These are phyloP conservation scores for Phialophora tarda DNA, from an alignment of 2,329 filamentous ascomycete species.

Conservation along the genomic window DNA sequence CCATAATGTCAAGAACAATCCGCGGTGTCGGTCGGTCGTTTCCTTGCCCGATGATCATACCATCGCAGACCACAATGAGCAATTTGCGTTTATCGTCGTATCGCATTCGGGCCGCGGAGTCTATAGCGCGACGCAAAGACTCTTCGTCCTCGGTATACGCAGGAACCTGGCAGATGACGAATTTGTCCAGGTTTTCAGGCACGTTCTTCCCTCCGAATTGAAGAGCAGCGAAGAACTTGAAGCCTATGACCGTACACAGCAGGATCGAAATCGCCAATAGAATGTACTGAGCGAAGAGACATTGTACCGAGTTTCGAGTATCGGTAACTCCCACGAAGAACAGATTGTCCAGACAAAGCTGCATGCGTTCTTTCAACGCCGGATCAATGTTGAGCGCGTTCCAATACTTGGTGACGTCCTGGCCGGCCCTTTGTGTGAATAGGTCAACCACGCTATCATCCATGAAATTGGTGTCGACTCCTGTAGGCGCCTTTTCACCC, in stretches of 20 bases:
- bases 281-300: constrained; percentile 87
- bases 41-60: constrained; percentile 99
- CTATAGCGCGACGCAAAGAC: constrained; percentile 92
- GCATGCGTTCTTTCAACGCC: constrained; percentile 69
- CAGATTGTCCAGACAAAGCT: constrained; percentile 85
- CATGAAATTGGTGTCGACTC: constrained; percentile 78
- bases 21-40: constrained; percentile 95
- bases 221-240: constrained; percentile 96
- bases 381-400: constrained; percentile 67
- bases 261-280: constrained; percentile 82
- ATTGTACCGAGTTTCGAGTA: constrained; percentile 82
- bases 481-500: constrained; percentile 56
- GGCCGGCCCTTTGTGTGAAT: constrained; percentile 76
- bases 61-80: constrained; percentile 88
- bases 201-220: constrained; percentile 91
- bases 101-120: constrained; percentile 91
- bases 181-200: constrained; percentile 97
- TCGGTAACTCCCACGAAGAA: constrained; percentile 94
- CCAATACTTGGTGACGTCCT: constrained; percentile 85
- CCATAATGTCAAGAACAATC: constrained; percentile 95
- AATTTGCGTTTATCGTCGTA: constrained; percentile 99
- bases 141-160: constrained; percentile 99
- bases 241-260: constrained; percentile 79
- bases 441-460: constrained; percentile 72
- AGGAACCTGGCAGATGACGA: constrained; percentile 95